These are phyloP conservation scores for Pseudoscleropodium purum DNA, from an alignment of 225 moss, liverwort and hornwort genomes.

Conservation along the genomic window DNA sequence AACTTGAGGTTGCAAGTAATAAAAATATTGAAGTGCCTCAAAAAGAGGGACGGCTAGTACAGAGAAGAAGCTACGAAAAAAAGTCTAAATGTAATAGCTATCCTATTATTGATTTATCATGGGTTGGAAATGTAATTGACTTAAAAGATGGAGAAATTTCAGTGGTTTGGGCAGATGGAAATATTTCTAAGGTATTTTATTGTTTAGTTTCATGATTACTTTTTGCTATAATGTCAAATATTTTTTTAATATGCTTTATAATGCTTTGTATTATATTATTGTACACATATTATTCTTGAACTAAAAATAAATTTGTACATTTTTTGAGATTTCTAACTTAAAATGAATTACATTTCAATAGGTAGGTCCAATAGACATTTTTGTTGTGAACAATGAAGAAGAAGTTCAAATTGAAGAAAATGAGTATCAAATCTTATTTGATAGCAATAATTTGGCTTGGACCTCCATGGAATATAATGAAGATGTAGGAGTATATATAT, in stretches of 20 bases:
- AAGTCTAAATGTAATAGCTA: not conserved
- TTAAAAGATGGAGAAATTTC: slow-evolving; percentile 62
- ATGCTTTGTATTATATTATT: not conserved
- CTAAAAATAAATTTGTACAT: too few relatives aligned
- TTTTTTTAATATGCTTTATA: not conserved
- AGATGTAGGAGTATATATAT: not conserved
- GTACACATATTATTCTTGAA: not conserved
- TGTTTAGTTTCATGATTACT: not conserved
- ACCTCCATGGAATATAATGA: slow-evolving; percentile 23
- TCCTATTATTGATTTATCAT: slow-evolving; percentile 33
- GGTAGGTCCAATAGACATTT: slow-evolving; percentile 54
- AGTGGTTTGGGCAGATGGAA: slow-evolving; percentile 68
- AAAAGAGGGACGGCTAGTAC: not conserved
- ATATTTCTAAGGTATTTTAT: slow-evolving; percentile 48
- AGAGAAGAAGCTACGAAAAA: not conserved
- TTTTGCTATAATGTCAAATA: not conserved
- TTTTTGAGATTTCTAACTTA: not conserved
- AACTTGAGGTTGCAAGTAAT: not conserved
- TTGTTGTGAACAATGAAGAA: slow-evolving; percentile 53
- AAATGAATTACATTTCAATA: not conserved
- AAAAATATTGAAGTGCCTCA: not conserved
- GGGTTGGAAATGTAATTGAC: slow-evolving; percentile 66
- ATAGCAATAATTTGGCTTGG: slow-evolving; percentile 43
- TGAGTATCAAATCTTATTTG: slow-evolving; percentile 32
- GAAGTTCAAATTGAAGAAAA: slow-evolving; percentile 35